Percentiles rank a stretch among this genome's conserved stretches.
phyloP scores from a whole-genome alignment of 1,284 basidiomycete species.

The Trichosporon coremiiforme region DNA sequence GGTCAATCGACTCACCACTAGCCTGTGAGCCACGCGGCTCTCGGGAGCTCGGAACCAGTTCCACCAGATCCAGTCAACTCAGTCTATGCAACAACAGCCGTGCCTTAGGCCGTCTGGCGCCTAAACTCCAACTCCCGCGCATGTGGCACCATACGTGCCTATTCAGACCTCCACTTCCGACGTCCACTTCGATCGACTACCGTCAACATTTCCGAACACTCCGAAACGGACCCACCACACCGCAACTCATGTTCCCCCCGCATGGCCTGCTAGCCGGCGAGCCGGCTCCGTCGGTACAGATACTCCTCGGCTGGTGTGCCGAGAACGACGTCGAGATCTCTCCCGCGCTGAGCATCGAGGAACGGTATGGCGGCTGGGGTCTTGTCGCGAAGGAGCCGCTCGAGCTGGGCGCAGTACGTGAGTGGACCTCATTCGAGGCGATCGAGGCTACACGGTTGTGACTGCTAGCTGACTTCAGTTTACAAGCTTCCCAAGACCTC shows the following conservation, averaged over 20 bases:
- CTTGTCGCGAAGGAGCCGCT: slow-evolving; percentile 30
- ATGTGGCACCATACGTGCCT: background rate
- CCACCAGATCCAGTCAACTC: too few relatives aligned
- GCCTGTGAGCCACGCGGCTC: background rate
- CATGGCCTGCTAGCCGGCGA: slow-evolving; percentile 24
- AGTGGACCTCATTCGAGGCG: background rate
- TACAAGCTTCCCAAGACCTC: slow-evolving; percentile 51
- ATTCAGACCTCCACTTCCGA: slow-evolving; percentile 18
- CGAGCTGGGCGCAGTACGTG: slow-evolving; percentile 33
- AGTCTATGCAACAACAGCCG: background rate
- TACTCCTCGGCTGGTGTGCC: slow-evolving; percentile 35
- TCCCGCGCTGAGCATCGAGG: slow-evolving; percentile 28
- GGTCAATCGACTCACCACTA: background rate
- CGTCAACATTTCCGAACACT: background rate
- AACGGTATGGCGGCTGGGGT: slow-evolving; percentile 35
- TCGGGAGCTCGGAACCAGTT: too few relatives aligned
- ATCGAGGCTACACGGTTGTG: too few relatives aligned
- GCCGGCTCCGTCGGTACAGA: slow-evolving; percentile 32
- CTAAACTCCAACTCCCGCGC: background rate
- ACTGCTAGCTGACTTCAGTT: slow-evolving; percentile 37
- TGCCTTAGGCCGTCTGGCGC: background rate
- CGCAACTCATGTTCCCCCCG: slow-evolving; percentile 11
- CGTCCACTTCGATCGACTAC: slow-evolving; percentile 8
- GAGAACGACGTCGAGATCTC: slow-evolving; percentile 26
- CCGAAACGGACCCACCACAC: background rate